These are phyloP conservation scores for Neurospora sp. DNA, from an alignment of 495 filamentous ascomycete species.

Conservation along the genomic window DNA sequence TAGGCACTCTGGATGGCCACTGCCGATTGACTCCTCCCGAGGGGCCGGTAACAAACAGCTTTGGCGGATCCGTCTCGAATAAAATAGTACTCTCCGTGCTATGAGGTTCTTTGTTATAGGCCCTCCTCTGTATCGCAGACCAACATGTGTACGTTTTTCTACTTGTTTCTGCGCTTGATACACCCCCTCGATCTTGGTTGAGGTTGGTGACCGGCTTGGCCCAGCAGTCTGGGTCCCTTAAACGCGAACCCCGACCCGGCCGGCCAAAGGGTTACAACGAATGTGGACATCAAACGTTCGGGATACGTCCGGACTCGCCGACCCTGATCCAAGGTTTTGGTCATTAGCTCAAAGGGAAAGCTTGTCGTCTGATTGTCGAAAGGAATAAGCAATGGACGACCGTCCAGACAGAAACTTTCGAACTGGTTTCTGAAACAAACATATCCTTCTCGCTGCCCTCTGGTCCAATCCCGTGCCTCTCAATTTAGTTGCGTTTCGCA, in stretches of 20 bases:
- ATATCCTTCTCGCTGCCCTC: neutral
- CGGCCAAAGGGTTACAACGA: neutral
- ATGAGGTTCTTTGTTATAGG: neutral
- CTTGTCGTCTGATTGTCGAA: neutral
- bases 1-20: neutral
- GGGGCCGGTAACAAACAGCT: slow-evolving; percentile 9
- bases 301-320: neutral
- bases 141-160: neutral
- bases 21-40: slow-evolving; percentile 7
- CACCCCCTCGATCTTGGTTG: neutral
- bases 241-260: neutral
- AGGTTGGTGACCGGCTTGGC: neutral
- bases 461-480: neutral
- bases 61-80: neutral
- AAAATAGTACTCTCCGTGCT: neutral
- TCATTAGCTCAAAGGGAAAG: neutral
- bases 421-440: neutral
- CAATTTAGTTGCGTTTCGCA: neutral
- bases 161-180: neutral
- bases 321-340: neutral
- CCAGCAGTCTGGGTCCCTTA: slow-evolving; percentile 2
- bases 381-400: neutral
- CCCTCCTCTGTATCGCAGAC: neutral
- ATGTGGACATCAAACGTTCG: neutral
- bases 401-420: neutral